These are phyloP conservation scores for Trichosanthes cucumerina DNA, from an alignment of 306 rosid species.

Conservation along the genomic window DNA sequence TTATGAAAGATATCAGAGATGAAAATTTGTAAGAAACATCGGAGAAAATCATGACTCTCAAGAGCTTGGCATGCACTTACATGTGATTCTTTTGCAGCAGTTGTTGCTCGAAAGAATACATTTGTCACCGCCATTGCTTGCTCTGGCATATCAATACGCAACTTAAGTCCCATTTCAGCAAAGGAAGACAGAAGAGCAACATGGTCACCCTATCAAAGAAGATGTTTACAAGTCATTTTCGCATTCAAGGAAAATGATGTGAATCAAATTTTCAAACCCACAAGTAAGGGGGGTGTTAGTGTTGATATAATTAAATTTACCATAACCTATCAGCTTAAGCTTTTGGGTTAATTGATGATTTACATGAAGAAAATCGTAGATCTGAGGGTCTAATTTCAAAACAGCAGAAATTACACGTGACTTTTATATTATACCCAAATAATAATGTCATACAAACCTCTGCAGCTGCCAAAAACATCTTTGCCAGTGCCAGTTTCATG, in stretches of 20 bases:
- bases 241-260: constrained; percentile 5
- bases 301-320: too few relatives aligned
- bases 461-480: constrained; percentile 93
- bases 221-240: constrained; percentile 11
- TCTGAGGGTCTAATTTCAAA: background rate
- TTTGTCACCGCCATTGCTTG: constrained; percentile 83
- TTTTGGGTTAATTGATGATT: too few relatives aligned
- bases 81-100: constrained; percentile 56
- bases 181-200: constrained; percentile 94
- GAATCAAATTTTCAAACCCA: too few relatives aligned
- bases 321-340: too few relatives aligned
- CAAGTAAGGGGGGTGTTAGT: too few relatives aligned
- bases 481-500: constrained; percentile 83
- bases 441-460: constrained; percentile 52
- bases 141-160: constrained; percentile 87
- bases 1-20: constrained; percentile 5
- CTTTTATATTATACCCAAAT: background rate
- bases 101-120: constrained; percentile 70
- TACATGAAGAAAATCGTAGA: background rate
- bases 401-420: background rate
- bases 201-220: constrained; percentile 71
- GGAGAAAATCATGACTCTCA: constrained; percentile 7
- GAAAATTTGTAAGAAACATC: constrained; percentile 4
- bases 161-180: constrained; percentile 95
- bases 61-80: constrained; percentile 35